Base-by-base conservation (phyloP, 2,329 filamentous ascomycete species). In the Aspergillus sp. region DNA sequence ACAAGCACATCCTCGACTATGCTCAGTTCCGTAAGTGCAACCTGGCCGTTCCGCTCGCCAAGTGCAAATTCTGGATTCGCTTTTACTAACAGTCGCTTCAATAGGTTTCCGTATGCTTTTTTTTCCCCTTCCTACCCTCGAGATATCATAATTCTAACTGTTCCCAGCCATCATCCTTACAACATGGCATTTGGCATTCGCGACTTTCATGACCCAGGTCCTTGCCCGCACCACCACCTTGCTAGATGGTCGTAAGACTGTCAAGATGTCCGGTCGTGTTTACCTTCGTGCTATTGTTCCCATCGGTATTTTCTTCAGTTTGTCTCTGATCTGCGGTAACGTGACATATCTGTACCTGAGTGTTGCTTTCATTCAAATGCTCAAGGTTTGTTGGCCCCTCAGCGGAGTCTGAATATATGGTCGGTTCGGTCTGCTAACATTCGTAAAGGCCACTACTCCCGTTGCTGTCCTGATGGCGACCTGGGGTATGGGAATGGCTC, bases 331-430 rank as follows among this genome's bases (percentile, higher is more conserved):
- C 65, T 95, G 90, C 70, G 89, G 90, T 63, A 96, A 96, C 74
- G 73, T 95, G 70, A 90, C 91, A 57, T 96, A 96, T 66, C 79
- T 96, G 43, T 95, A 95, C 71, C 81, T 96, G 46, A 91, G 86
- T 55, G 91, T 96, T 47, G 87, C 90, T 48, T 96, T 96, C 70
- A 96, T 97, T 61, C 91, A 96, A 77, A 97, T 97, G 91, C 83
- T 97, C 68, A 97, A 97, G 86, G 86, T 89, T 28, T 39, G 53
- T 53, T 29, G 4, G 29, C 57, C 69, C 69, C 72, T 43, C 27
- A 19, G 19, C 28, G 13, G 27, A 36, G 26, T 11, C 35, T 7
- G 11, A 7, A 11, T 8, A 13, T 13, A 12, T 27, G 3, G n/a
- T 34, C 30, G 13, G 10, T 27, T 12, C 8, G 30, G 27, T 37